Evolutionary conservation across 1,284 basidiomycete genomes (phyloP), one percentile per base, ranked within the genome.

Genomic region (Papiliotrema flavescens): DNA sequence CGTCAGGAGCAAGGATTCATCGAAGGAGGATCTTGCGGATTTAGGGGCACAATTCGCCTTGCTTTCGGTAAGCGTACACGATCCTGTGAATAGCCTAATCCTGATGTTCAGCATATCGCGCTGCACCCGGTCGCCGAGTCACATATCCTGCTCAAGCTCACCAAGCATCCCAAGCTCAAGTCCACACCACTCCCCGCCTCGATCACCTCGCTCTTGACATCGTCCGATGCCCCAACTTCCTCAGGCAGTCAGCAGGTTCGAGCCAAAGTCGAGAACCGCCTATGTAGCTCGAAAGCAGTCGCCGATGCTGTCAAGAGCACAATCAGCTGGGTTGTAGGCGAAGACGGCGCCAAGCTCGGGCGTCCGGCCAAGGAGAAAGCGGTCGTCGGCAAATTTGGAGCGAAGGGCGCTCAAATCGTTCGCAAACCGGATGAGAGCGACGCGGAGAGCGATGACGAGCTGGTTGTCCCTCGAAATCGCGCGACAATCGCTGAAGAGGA

Each of bases 211-310:
- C 15, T 61, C 60, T 56, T 69, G 11, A 57, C 57, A 59, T 41
- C 39, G 55, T 11, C 47, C 41, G 44, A 49, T 40, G 52, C 22
- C 15, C 54, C 44, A 2, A 49, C 54, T 2, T 44, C 51, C 7
- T 56, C 51, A 24, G 28, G 24, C 15, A 14, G 74, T 70, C 45
- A 47, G 28, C 45, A 32, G 26, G 26, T 47, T 26, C 24, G 28
- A 23, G 80, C 80, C 7, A 88, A 87, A 72, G 83, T 87, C 1
- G 85, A 88, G 64, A 85, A 82, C 54, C 83, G 88, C 26, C 76
- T 94, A 23, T 79, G 88, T 42, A 90, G 88, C 65, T 87, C 87
- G 2, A 92, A 89, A 71, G 74, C 81, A 19, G 78, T 92, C 13
- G 85, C 89, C 0, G 79, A 81, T 14, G 83, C 83, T 59, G 79